A percentile compares a stretch with the other conserved stretches of the same genome.
Evolutionary conservation across 2,329 filamentous ascomycete species (phyloP).

Genomic region (Talaromyces atroroseus): DNA sequence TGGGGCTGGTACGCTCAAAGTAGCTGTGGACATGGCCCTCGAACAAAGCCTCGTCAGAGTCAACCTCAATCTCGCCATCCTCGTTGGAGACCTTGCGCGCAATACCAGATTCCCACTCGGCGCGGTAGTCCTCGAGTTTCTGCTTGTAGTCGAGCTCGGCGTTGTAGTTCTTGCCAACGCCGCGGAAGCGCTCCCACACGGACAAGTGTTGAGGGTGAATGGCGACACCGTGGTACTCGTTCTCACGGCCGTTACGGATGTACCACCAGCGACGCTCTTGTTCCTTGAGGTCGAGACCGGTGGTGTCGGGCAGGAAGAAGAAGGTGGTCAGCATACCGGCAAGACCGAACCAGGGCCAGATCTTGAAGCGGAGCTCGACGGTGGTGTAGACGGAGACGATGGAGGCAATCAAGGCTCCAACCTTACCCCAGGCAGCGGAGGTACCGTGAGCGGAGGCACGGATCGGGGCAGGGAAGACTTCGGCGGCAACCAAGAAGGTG

Average conservation of each 20-base stretch:
- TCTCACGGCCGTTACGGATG: slow-evolving; percentile 68
- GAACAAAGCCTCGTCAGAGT: slow-evolving; percentile 44
- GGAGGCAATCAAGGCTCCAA: slow-evolving; percentile 78
- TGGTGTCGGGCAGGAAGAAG: slow-evolving; percentile 92
- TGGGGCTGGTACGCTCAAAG: slow-evolving; percentile 49
- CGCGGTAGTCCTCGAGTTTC: slow-evolving; percentile 77
- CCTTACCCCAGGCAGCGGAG: slow-evolving; percentile 84
- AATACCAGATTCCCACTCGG: slow-evolving; percentile 49
- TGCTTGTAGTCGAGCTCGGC: slow-evolving; percentile 74
- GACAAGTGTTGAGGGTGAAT: slow-evolving; percentile 85
- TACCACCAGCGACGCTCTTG: slow-evolving; percentile 91
- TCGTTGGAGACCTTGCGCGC: slow-evolving; percentile 48
- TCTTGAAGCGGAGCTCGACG: slow-evolving; percentile 76
- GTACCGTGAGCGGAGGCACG: slow-evolving; percentile 92
- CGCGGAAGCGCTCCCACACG: slow-evolving; percentile 76
- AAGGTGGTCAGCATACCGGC: slow-evolving; percentile 76
- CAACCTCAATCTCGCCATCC: slow-evolving; percentile 34
- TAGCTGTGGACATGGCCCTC: slow-evolving; percentile 48
- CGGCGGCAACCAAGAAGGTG: slow-evolving; percentile 91
- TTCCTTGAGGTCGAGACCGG: slow-evolving; percentile 92
- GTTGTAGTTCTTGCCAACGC: slow-evolving; percentile 76
- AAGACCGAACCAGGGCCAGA: slow-evolving; percentile 94
- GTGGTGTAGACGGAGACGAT: slow-evolving; percentile 94
- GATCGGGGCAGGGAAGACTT: slow-evolving; percentile 92
- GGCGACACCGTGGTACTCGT: slow-evolving; percentile 89